Conservation (phyloP, 78 protist species). For the Protostelium mycophagum region DNA sequence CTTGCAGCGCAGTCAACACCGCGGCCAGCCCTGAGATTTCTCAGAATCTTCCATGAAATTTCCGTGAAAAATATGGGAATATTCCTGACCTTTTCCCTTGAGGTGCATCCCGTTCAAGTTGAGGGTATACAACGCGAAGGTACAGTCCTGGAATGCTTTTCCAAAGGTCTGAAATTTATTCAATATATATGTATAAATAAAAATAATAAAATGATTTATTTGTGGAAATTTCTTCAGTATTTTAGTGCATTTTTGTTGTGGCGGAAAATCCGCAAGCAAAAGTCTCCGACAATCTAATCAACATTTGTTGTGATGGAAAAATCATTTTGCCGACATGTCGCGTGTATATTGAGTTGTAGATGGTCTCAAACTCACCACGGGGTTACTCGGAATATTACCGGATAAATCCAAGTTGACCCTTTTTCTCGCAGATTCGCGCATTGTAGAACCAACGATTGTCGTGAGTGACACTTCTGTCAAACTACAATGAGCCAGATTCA, state of each 20-base stretch:
- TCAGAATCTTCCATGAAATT: neutral
- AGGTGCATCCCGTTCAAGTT: neutral
- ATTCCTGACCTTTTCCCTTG: neutral
- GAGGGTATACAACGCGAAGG: neutral
- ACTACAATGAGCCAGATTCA: neutral
- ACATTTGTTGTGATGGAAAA: too few relatives aligned
- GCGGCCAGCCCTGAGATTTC: neutral
- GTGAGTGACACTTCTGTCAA: neutral
- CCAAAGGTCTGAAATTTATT: neutral
- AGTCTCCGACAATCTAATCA: too few relatives aligned
- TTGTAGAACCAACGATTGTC: neutral
- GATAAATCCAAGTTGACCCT: neutral
- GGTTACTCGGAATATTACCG: neutral
- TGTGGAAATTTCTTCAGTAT: too few relatives aligned
- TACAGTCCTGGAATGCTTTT: neutral
- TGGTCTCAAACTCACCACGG: neutral
- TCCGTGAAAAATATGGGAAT: too few relatives aligned
- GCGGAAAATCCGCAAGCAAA: too few relatives aligned
- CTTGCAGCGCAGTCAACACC: neutral
- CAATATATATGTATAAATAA: too few relatives aligned
- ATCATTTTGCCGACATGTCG: too few relatives aligned
- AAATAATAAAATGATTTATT: too few relatives aligned
- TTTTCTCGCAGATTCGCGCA: neutral
- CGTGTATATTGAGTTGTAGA: neutral
- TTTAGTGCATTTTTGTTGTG: too few relatives aligned